Base-by-base conservation (phyloP, 805 yeast genomes). In the Starmerella tilneyi region DNA sequence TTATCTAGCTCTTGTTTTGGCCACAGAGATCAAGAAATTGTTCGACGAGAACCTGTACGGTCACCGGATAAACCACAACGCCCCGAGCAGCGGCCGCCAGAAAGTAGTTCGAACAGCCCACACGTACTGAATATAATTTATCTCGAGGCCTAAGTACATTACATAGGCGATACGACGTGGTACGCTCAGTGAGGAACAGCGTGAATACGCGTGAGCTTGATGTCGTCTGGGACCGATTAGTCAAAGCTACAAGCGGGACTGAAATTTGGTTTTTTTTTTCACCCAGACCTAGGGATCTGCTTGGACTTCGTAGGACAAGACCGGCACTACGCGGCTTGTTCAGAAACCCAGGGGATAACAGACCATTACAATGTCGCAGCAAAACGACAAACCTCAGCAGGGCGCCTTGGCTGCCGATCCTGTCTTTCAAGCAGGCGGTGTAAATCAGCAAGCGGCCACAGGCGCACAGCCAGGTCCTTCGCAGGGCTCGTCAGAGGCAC, bases 261-360 rank as follows among this genome's bases (percentile, higher is more conserved):
- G 41, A 36, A 36, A 36, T 36, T 36, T 36, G 12, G 38, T 17
- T 34, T 34, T 34, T 34, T 34, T 34, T 34, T 34, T 34, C 38
- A 34, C 38, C 38, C 38, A 34, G 41, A 26, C 41, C 23, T 24
- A 36, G 41, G 30, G 41, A 36, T 15, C 41, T 24, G 41, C 41
- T 36, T 36, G 41, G 41, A 36, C 41, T 36, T 22, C 13, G 27
- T 21, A 21, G 38, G 27, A 34, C 27, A 34, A 34, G 27, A 34
- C 38, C 38, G 38, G 38, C 27, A 34, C 23, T 21, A 22, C 27
- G 19, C 38, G 38, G 38, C 9, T 34, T 34, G 38, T 34, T 26
- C 38, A 34, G 26, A 22, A 20, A 34, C 38, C 38, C 9, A 21
- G 38, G 38, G n/a, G 15, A 22, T 11, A 21, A 12, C 22, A 34